These are phyloP conservation scores for Botryosphaeria dothidea DNA, from an alignment of 2,329 filamentous ascomycete genomes.

Conservation along the genomic window DNA sequence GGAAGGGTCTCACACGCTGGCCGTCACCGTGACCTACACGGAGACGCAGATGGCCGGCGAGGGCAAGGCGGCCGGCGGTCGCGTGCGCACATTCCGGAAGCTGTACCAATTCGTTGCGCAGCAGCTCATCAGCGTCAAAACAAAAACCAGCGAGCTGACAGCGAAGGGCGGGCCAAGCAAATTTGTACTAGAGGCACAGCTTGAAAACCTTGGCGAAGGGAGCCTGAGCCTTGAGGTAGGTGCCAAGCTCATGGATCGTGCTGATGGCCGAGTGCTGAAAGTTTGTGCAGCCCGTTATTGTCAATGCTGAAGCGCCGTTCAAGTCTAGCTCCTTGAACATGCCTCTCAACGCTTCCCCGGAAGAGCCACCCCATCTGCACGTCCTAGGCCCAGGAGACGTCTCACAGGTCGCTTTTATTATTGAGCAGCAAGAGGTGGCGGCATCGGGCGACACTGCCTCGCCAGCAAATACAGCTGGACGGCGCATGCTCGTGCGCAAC, in stretches of 20 bases:
- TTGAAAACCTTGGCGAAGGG: constrained; percentile 91
- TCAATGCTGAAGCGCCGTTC: constrained; percentile 56
- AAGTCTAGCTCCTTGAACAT: constrained; percentile 57
- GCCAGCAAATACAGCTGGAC: constrained; percentile 32
- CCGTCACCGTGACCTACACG: constrained; percentile 91
- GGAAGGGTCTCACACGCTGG: constrained; percentile 89
- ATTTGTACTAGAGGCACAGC: constrained; percentile 87
- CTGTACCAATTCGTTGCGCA: constrained; percentile 96
- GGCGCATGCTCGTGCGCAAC: constrained; percentile 69
- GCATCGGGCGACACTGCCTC: constrained; percentile 40
- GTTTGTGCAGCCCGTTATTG: constrained; percentile 42
- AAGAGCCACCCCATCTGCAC: constrained; percentile 36
- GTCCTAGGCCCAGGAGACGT: constrained; percentile 64
- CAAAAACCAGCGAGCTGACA: constrained; percentile 73
- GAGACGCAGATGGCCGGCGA: constrained; percentile 66
- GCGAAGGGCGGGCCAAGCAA: constrained; percentile 43
- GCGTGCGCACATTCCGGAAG: constrained; percentile 86
- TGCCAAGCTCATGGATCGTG: neutral
- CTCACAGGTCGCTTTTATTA: constrained; percentile 64
- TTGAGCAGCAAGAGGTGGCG: constrained; percentile 55
- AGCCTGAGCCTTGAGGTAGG: constrained; percentile 72
- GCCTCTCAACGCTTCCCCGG: constrained; percentile 44
- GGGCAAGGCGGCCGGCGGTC: constrained; percentile 52
- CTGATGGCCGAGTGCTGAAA: neutral
- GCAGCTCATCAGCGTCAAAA: constrained; percentile 83